These are phyloP conservation scores for Dothidotthia symphoricarpi DNA, from an alignment of 2,329 filamentous ascomycete species.

Conservation along the genomic window DNA sequence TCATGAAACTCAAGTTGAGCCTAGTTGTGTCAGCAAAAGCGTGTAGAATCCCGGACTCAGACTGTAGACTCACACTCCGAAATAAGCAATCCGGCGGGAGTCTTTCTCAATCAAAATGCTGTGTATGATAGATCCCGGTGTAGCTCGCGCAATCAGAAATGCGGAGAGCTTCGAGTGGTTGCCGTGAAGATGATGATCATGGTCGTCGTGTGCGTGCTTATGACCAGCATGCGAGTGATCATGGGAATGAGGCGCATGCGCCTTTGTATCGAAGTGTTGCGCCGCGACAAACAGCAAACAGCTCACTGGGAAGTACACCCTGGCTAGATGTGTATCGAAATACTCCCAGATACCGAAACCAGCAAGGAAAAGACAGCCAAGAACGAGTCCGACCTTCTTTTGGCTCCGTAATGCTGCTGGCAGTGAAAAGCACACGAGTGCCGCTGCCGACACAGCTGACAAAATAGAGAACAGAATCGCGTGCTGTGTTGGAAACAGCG, in stretches of 20 bases:
- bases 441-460: constrained; percentile 45
- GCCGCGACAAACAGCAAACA: constrained; percentile 40
- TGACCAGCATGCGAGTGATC: constrained; percentile 32
- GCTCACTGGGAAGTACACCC: constrained; percentile 15
- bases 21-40: constrained; percentile 46
- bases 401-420: constrained; percentile 44
- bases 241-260: constrained; percentile 31
- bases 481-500: constrained; percentile 33
- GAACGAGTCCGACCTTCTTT: constrained; percentile 31
- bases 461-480: constrained; percentile 42
- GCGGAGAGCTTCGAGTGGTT: constrained; percentile 68
- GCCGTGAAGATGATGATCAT: constrained; percentile 42
- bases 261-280: constrained; percentile 42
- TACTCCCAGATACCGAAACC: constrained; percentile 27
- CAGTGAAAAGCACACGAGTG: constrained; percentile 44
- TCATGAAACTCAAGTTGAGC: constrained; percentile 93
- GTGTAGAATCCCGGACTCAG: no score
- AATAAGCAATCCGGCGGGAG: constrained; percentile 94
- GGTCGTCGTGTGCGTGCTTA: constrained; percentile 27
- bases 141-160: constrained; percentile 67
- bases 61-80: constrained; percentile 68
- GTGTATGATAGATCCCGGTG: constrained; percentile 74
- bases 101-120: constrained; percentile 88
- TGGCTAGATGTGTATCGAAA: constrained; percentile 12
- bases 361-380: constrained; percentile 29